These are phyloP conservation scores for Ilyonectria mors-panacis DNA, from an alignment of 2,329 filamentous ascomycete genomes.

Conservation along the genomic window DNA sequence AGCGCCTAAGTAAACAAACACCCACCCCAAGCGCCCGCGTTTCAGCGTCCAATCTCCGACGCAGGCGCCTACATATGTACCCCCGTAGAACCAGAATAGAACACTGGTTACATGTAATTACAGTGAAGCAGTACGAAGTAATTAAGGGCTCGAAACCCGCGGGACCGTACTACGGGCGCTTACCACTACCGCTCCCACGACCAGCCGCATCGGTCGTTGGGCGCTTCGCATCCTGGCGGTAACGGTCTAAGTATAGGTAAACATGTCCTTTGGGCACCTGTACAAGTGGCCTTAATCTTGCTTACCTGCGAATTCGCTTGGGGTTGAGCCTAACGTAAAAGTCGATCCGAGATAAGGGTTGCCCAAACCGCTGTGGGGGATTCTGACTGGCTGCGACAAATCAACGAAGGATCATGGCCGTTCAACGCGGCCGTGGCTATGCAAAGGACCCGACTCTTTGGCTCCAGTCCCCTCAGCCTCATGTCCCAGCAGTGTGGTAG, in stretches of 20 bases:
- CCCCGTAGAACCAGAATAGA: conserved; percentile 20
- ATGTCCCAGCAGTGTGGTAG: conserved; percentile 17
- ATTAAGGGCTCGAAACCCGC: background rate
- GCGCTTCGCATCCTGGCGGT: background rate
- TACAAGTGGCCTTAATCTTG: background rate
- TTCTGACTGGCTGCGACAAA: background rate
- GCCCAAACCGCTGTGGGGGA: no score
- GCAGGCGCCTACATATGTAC: conserved; percentile 14
- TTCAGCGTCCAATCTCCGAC: conserved; percentile 12
- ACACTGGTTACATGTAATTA: background rate
- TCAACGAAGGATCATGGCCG: conserved; percentile 7
- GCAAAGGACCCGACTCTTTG: background rate
- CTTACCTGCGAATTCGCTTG: background rate
- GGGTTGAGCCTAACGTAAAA: no score
- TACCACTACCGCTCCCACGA: background rate
- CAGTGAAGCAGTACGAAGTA: background rate
- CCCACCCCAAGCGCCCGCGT: conserved; percentile 20
- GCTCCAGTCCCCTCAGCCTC: background rate
- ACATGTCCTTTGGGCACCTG: background rate
- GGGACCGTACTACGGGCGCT: conserved; percentile 10
- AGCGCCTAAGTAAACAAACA: conserved; percentile 28
- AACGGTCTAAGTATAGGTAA: background rate
- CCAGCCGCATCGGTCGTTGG: background rate
- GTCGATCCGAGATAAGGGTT: background rate
- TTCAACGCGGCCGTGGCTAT: conserved; percentile 2